Conservation (phyloP, 179 eudicot genomes). For the Silene noctiflora region DNA sequence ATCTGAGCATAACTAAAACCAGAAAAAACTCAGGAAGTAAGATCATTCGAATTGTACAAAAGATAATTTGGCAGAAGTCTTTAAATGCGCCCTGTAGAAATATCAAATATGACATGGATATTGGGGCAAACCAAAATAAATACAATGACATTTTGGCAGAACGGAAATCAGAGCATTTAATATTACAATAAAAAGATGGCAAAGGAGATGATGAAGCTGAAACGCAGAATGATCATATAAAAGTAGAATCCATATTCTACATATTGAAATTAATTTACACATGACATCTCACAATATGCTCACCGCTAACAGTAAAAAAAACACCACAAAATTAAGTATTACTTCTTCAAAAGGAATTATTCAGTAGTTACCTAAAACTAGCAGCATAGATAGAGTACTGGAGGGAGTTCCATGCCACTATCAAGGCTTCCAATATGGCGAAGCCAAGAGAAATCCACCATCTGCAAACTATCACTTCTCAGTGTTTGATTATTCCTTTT, state of each 20-base stretch:
- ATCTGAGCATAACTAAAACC: neutral
- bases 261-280: neutral
- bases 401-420: conserved; percentile 79
- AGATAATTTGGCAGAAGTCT: neutral
- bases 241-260: neutral
- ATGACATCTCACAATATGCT: neutral
- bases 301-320: neutral
- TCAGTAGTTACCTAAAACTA: conserved; percentile 55
- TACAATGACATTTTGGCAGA: conserved; percentile 5
- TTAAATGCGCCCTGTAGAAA: neutral
- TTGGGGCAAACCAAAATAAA: neutral
- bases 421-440: conserved; percentile 76
- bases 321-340: neutral
- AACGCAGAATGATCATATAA: neutral
- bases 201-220: neutral
- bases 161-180: neutral
- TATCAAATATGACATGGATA: neutral
- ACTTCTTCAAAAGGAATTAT: neutral
- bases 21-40: conserved; percentile 6
- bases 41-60: conserved; percentile 1
- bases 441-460: conserved; percentile 96
- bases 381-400: conserved; percentile 85
- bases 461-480: conserved; percentile 44
- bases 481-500: conserved; percentile 12
- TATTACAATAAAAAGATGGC: neutral